Base-by-base conservation (phyloP, 1,139 yeast species). In the Yamadazyma jaroonii region DNA sequence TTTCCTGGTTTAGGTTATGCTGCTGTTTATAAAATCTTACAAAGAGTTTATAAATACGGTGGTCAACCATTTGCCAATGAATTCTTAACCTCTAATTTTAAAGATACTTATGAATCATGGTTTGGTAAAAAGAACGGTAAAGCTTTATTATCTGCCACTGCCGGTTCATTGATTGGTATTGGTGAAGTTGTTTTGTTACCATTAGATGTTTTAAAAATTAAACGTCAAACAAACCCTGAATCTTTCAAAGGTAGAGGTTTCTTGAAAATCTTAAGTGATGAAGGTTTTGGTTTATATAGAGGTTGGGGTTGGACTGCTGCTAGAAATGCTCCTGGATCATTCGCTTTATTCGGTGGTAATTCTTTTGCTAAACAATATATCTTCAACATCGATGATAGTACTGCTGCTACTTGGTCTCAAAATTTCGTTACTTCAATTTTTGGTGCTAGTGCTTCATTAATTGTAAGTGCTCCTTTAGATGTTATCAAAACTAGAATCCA, bases 221-320 rank as follows among this genome's bases (percentile, higher is more conserved):
- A 92, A 72, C 90, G 97, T 72, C 99, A 92, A 75, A 92, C 99
- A 40, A 92, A 92, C 74, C 99, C 99, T 10, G 98, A 92, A 64
- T 74, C 98, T 17, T 92, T 92, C 79, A 84, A 82, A 64, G 99
- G 99, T 53, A 85, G 98, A 72, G 97, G 98, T 9, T 89, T 92
- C 68, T 45, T 89, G 47, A 84, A 79, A 65, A 88, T 92, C 54
- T 60, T 92, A 47, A 60, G 74, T 38, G 98, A 92, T 58, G 98
- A 94, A 69, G 98, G 98, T 15, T 76, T 88, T 45, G 89, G 92
- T 27, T 74, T 92, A 54, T 92, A 92, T 72, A 79, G 97, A 62
- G 99, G 99, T 50, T 90, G 97, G 96, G 97, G 97, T 42, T 92
- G 99, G 99, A 92, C 99, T 45, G 96, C 95, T 52, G 99, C 99